These are phyloP conservation scores for Copromyces sp. DNA, from an alignment of 495 filamentous ascomycete genomes.

Conservation along the genomic window DNA sequence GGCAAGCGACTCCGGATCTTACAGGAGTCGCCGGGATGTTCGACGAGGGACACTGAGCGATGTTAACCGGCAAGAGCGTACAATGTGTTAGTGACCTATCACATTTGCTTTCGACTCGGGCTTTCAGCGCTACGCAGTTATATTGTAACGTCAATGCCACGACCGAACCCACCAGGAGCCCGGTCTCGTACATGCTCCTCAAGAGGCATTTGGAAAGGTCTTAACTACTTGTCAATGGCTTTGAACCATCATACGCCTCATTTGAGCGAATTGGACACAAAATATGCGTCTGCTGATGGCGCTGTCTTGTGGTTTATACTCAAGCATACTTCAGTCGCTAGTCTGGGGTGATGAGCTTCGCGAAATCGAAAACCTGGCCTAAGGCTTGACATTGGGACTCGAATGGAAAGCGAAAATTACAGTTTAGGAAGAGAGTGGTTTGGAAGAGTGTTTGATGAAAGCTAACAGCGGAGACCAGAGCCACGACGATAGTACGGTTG, in stretches of 20 bases:
- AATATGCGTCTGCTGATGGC: background rate
- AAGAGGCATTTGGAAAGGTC: background rate
- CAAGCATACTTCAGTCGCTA: background rate
- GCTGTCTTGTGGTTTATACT: background rate
- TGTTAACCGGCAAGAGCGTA: background rate
- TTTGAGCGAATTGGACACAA: background rate
- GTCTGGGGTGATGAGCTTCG: background rate
- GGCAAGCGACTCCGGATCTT: conserved; percentile 26
- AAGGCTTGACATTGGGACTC: background rate
- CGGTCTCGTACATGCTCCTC: background rate
- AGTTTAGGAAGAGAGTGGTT: background rate
- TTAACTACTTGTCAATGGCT: background rate
- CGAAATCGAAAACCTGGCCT: background rate
- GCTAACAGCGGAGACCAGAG: background rate
- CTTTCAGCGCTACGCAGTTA: background rate
- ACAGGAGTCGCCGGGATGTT: conserved; percentile 37
- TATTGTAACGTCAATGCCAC: background rate
- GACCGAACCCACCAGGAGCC: background rate
- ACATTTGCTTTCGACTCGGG: background rate
- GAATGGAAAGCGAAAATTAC: background rate
- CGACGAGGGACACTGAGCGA: conserved; percentile 15
- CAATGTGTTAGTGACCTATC: background rate
- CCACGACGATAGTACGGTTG: background rate
- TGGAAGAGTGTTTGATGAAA: background rate
- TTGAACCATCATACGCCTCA: background rate